Percentiles rank a stretch among this genome's conserved stretches.
Evolutionary conservation across 306 rosid species (phyloP).

Genomic region (Lagenaria siceraria): DNA sequence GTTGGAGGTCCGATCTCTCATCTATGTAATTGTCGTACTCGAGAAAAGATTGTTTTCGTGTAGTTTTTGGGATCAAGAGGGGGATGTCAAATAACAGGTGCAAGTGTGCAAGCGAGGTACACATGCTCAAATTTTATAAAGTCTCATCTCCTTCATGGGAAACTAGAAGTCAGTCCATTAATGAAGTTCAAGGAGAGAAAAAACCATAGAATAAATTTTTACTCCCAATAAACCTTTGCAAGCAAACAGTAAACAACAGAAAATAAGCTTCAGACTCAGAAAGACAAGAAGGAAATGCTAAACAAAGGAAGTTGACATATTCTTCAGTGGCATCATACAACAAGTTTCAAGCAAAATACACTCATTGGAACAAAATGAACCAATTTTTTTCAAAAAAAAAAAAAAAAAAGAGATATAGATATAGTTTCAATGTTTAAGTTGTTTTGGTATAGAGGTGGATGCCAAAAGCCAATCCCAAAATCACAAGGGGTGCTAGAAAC

Average conservation of each 20-base stretch:
- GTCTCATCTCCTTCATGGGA: not conserved
- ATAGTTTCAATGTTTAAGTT: slow-evolving; percentile 16
- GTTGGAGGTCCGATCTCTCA: no score
- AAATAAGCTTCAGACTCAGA: not conserved
- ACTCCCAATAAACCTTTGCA: not conserved
- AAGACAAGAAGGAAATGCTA: not conserved
- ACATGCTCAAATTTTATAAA: not conserved
- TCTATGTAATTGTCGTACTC: no score
- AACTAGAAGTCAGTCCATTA: not conserved
- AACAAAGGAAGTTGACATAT: not conserved
- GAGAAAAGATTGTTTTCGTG: no score
- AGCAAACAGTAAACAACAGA: not conserved
- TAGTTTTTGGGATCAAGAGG: not conserved
- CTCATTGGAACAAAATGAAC: not conserved
- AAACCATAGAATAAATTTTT: not conserved
- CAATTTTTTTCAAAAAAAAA: not conserved
- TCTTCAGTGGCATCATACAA: not conserved
- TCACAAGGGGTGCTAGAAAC: slow-evolving; percentile 59
- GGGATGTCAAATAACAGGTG: not conserved
- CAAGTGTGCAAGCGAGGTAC: not conserved
- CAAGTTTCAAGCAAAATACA: not conserved
- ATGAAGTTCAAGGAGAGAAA: not conserved
- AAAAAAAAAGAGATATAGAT: not conserved
- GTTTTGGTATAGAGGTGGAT: slow-evolving; percentile 60
- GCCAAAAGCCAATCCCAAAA: slow-evolving; percentile 66